Conservation (phyloP, 345 rosid genomes). For the Moringa oleifera region DNA sequence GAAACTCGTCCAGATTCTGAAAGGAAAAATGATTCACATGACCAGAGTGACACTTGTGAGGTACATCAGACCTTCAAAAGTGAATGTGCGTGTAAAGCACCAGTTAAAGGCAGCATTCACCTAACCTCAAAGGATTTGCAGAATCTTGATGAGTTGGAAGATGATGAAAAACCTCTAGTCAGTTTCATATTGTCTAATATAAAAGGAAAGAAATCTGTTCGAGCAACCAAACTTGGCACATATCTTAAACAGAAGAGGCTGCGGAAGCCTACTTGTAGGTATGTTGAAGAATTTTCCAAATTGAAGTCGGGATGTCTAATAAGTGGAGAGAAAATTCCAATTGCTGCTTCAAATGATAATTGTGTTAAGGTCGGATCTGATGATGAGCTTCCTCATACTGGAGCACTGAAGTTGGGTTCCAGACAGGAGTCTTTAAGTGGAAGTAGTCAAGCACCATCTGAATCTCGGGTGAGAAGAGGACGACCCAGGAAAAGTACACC, state of each 20-base stretch:
- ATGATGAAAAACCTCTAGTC: conserved; percentile 40
- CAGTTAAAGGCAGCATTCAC: conserved; percentile 16
- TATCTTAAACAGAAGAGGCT: conserved; percentile 33
- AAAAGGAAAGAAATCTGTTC: conserved; percentile 29
- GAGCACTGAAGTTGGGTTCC: conserved; percentile 16
- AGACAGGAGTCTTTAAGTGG: conserved; percentile 22
- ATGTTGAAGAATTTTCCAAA: conserved; percentile 42
- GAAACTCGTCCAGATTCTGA: conserved; percentile 34
- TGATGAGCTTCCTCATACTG: conserved; percentile 17
- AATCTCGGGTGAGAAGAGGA: conserved; percentile 34
- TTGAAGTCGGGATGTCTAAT: conserved; percentile 14
- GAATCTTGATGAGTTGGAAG: conserved; percentile 33
- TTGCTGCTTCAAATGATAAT: conserved; percentile 20
- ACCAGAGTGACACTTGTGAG: conserved; percentile 18
- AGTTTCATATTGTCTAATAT: conserved; percentile 29
- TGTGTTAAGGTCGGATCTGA: conserved; percentile 20
- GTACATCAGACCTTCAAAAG: conserved; percentile 13
- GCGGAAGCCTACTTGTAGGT: conserved; percentile 45
- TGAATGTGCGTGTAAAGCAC: conserved; percentile 18
- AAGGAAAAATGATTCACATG: conserved; percentile 26
- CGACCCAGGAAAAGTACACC: conserved; percentile 31
- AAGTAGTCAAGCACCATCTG: conserved; percentile 25
- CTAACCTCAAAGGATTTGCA: conserved; percentile 17
- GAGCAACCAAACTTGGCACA: conserved; percentile 15
- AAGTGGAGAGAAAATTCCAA: conserved; percentile 15